Base-by-base conservation (phyloP, 1,284 basidiomycete genomes). In the Rhodotorula mucilaginosa region DNA sequence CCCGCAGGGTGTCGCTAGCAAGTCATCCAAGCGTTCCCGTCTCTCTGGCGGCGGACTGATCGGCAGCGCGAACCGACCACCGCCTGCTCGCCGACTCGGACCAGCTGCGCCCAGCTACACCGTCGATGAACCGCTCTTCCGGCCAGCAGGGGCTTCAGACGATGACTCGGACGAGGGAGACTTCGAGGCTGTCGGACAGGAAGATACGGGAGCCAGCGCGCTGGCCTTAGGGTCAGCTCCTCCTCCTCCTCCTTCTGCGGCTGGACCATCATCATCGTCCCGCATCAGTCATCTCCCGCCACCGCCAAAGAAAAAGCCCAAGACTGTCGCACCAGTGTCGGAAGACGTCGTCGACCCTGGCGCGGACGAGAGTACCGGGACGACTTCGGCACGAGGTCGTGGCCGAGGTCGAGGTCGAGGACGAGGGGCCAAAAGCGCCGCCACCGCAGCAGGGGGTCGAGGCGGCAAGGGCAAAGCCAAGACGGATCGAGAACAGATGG, bases 401-500 rank as follows among this genome's bases (percentile, higher is more conserved):
- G 64, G n/a, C 10, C 58, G 18, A 2, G 39, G 47, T 29, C 29
- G n/a, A 52, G 39, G 29, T 51, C 59, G 19, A 64, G 64, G 44
- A 31, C 18, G 31, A 23, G 52, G 47, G 23, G 56, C 67, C 34
- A 29, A 48, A 23, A 47, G 44, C 49, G 56, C 46, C 13, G 1
- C n/a, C 39, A 52, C 44, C 10, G 57, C 8, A 39, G 48, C 3
- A 3, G 15, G 26, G 61, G 51, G 54, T 13, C 61, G 58, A 58
- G 64, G 54, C 56, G 48, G 2, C 8, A 64, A 61, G 48, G 66
- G 57, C 0, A 67, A 58, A 29, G 48, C 56, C 0, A 54, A 39
- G 18, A 69, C 63, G 47, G 64, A 34, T 1, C 70, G 71, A 39
- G 57, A 66, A 19, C 74, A 76, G 64, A 64, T 65, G 61, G 72